A percentile compares a stretch with the other conserved stretches of the same genome.
Evolutionary conservation across 768 basidiomycete species (phyloP).

Genomic region (Trichaptum fuscoviolaceum): DNA sequence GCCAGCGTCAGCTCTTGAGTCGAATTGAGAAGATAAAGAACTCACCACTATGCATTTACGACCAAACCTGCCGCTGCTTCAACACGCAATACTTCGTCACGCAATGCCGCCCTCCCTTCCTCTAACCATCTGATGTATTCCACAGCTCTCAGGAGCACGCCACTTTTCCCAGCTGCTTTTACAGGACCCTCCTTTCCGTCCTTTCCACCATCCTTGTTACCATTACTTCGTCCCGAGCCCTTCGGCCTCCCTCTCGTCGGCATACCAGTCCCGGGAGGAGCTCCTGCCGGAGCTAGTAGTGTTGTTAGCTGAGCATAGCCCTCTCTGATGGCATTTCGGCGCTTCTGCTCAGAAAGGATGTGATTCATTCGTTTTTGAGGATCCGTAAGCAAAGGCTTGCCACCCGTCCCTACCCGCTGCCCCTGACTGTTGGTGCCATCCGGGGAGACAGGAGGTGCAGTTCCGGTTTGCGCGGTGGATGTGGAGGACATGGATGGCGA

Average conservation of each 20-base stretch:
- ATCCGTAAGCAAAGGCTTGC: conserved; percentile 68
- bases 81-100: conserved; percentile 59
- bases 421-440: not conserved
- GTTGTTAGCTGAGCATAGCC: conserved; percentile 84
- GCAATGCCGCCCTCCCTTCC: conserved; percentile 67
- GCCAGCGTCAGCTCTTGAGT: too few species aligned
- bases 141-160: conserved; percentile 80
- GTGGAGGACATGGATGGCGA: conserved; percentile 10
- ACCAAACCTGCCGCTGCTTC: conserved; percentile 55
- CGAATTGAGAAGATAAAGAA: too few species aligned
- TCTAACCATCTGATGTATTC: conserved; percentile 87
- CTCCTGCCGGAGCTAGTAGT: conserved; percentile 74
- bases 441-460: conserved; percentile 1
- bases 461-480: conserved; percentile 10
- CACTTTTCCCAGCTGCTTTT: conserved; percentile 61
- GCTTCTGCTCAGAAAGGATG: conserved; percentile 92
- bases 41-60: not conserved
- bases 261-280: conserved; percentile 59
- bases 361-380: conserved; percentile 89
- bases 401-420: conserved; percentile 22
- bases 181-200: conserved; percentile 40
- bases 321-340: conserved; percentile 85
- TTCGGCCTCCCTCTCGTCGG: conserved; percentile 78
- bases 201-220: conserved; percentile 46
- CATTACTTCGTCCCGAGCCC: conserved; percentile 45